Evolutionary conservation across 1,284 basidiomycete species (phyloP), one percentile per base, ranked within the genome.

Genomic region (Pseudozyma hubeiensis): DNA sequence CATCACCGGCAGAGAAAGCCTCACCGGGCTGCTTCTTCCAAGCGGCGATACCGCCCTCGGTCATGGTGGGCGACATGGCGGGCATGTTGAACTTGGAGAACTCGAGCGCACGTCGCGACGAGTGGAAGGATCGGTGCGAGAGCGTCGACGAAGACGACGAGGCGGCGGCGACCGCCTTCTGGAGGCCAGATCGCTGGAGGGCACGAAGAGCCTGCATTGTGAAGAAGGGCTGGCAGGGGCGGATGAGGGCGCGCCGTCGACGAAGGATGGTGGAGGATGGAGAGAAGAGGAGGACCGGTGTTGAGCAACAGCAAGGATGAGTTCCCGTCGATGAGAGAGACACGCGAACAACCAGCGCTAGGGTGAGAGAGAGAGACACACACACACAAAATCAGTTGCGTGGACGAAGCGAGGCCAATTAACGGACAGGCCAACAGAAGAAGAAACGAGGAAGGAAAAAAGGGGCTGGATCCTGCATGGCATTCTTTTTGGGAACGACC

Each of bases 11-110:
- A 9, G 90, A 80, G 85, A 94, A 99, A 7, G 90, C 69, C 80
- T 98, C 94, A 64, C 97, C 97, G 86, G 97, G 93, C 86, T 92
- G 91, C 88, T 93, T 92, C 89, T 97, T 98, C 97, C 97, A 99
- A 46, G 88, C 88, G 52, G 96, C 92, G 85, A 99, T 97, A 77
- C 96, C 97, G 78, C 97, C 97, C 87, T 98, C 96, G 11, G 94
- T 95, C 96, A 99, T 99, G 70, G 96, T 99, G 52, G 96, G 96
- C 77, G 94, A 97, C 97, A 99, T 99, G 63, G 82, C 96, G 64
- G 96, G 96, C 95, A 99, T 97, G 78, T 91, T 88, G 88, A 99
- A 97, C 86, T 91, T 93, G 77, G 72, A 64, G 59, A 75, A 69
- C 46, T 62, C 72, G 64, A 75, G 72, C 46, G 64, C 66, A 49